Base-by-base conservation (phyloP, 2,329 filamentous ascomycete genomes). In the Didymella arachidicola region DNA sequence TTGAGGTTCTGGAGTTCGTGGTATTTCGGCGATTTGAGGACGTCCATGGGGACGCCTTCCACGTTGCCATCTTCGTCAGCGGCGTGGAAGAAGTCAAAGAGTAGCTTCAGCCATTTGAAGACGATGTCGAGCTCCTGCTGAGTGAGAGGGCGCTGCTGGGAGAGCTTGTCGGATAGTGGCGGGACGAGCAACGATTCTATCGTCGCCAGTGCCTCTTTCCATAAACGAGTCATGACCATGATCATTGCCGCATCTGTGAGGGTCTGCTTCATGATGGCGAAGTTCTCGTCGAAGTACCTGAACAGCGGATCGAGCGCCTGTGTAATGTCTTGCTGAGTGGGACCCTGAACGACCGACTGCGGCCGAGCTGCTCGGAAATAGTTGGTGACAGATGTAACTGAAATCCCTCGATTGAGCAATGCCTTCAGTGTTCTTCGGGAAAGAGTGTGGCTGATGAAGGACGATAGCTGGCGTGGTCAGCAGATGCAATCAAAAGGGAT, bases 241-340 rank as follows among this genome's bases (percentile, higher is more conserved):
- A 93, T 88, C 94, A 99, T 97, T n/a, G 95, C 96, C 57, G 92
- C 89, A 57, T 93, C 90, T 1, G 95, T 98, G 56, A 99, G 82
- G 0, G 94, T 97, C 77, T 95, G 88, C 79, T 98, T 97, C 93
- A 99, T 97, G 68, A 98, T 97, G 59, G 93, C 92, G 78, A 99
- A 99, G 72, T 99, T 99, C 75, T 97, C 94, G 74, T 99, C 92
- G 74, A 99, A 99, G 77, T 99, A 99, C 53, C 88, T 86, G 74
- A 97, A 95, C 0, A 99, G 84, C 4, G 93, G 90, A 67, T 90
- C 88, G 12, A 99, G 81, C 0, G 92, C 92, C 66, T 89, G 89
- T 65, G 92, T 89, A 19, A 97, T 84, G 59, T 97, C 92, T 7
- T 83, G 84, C 30, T 86, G 85, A 0, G 91, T 89, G 10, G 89